Base-by-base conservation (phyloP, 2,329 filamentous ascomycete species). In the Aspergillus ochraceus region DNA sequence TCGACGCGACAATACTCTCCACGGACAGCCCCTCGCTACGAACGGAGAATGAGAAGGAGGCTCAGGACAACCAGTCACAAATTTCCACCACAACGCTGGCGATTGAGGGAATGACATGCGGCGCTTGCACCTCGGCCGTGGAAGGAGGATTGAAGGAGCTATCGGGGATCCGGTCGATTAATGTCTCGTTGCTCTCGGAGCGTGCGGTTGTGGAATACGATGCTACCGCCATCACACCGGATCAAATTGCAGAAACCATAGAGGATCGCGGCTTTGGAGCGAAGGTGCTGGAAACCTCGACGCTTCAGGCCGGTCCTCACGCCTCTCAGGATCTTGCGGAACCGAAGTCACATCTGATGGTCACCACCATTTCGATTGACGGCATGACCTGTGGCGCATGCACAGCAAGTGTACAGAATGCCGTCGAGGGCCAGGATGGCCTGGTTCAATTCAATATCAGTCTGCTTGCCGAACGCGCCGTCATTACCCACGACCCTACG, bases 321-420 rank as follows among this genome's bases (percentile, higher is more conserved):
- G 49, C 66, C 76, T 54, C 75, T 71, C 61, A 73, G 63, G 67
- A 71, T 17, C 55, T 70, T 52, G 61, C 73, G 8, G 67, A 74
- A 52, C 63, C 66, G 30, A 79, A 76, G 55, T 60, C 72, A 8
- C 75, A 74, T 26, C 64, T 70, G 3, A 82, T 88, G 58, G 91
- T 87, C 0, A 97, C 93, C 0, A 98, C 93, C 0, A 84, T 99
- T 19, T 88, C 90, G 4, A 91, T 99, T 57, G 91, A 95, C 66
- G 95, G 95, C 54, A 99, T 99, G 95, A 99, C 95, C 1, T 98
- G 95, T 72, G 94, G 94, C 22, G 92, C 95, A 47, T 99, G 95
- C 76, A 98, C 95, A 0, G 94, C 94, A 1, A 92, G 94, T 6
- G 88, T 98, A 1, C 91, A 97, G 70, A 84, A 86, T 54, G 92